Base-by-base conservation (phyloP, 768 basidiomycete species). In the Hydnomerulius pinastri region DNA sequence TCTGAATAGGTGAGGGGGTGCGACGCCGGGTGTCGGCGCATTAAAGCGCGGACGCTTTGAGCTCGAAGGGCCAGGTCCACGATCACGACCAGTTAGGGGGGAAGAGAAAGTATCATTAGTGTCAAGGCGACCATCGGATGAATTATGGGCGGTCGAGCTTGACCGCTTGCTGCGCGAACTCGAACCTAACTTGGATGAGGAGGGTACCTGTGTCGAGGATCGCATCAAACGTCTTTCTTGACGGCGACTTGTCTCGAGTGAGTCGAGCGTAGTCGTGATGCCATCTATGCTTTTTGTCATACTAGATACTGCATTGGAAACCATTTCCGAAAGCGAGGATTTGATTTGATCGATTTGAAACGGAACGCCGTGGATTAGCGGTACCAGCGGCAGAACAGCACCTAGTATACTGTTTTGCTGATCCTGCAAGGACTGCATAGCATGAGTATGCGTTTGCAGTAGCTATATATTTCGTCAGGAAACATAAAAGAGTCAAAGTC, bases 311-410 rank as follows among this genome's bases (percentile, higher is more conserved):
- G 50, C 62, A 17, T 48, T 53, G 1, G 49, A 47, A 8, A 68
- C 53, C 54, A 46, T 47, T 18, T 62, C 59, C 0, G 57, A 50
- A 10, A 66, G 17, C 6, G 48, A 25, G 3, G 43, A 15, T 48
- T 61, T 67, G 44, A 60, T 50, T 28, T 59, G 61, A 11, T 68
- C 65, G 45, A 87, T 73, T 56, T 85, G 82, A 1, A 78, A 63
- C 1, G 85, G 80, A 17, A 88, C 55, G 8, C 80, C 69, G 51
- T 86, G 83, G 2, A 87, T 51, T 4, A 85, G 67, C 23, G 87
- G 85, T 2, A 85, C 65, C 13, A 90, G 64, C 6, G 87, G 84
- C 0, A 79, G 53, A 2, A 90, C 66, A 10, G 80, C 70, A 20
- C 79, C 62, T 2, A 87, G 51, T 30, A 66, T 27, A 0, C 49